Evolutionary conservation across 495 filamentous ascomycete species (phyloP), one percentile per base, ranked within the genome.

Genomic region (Cercophora newfieldiana): DNA sequence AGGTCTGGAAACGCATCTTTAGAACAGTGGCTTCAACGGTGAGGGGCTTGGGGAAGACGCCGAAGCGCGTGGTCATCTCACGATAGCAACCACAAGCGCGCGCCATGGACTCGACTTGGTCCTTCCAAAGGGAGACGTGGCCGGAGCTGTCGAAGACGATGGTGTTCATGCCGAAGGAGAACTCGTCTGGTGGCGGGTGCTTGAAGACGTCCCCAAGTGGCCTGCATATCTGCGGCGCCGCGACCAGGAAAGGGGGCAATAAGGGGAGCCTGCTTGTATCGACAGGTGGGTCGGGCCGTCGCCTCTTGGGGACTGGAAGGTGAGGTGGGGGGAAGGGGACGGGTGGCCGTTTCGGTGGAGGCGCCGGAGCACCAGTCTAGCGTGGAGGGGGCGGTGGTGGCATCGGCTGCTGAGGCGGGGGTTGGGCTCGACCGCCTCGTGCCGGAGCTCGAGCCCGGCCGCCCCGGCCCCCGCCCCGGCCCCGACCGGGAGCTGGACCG

Each of bases 101-200:
- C 12, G 69, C 71, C 14, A 74, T 67, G 2, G 67, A 62, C 0
- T 72, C 67, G 19, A 70, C 58, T 28, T 69, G 64, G 10, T 62
- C 49, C 21, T 49, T 48, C 68, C 68, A 69, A 26, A 67, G 31
- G 14, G 66, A 33, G 25, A 69, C 24, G 14, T 65, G 61, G 47
- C 44, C 31, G 53, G 49, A 28, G 21, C 47, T 54, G 24, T 59
- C 66, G 37, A 69, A 64, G n/a, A 31, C 26, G 22, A 66, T 31
- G n/a, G 59, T 18, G 22, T 50, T 53, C 68, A 67, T 69, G 48
- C 51, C 47, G 21, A 30, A 69, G 53, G 49, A 54, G 60, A 69
- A 69, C 18, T 14, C n/a, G 49, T 53, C 49, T 22, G 49, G 28
- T 25, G 19, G 29, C 24, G 25, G 24, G 26, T 24, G 54, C 30